Evolutionary conservation across 2,329 filamentous ascomycete species (phyloP), one percentile per base, ranked within the genome.

Genomic region (Penicillium olsonii): DNA sequence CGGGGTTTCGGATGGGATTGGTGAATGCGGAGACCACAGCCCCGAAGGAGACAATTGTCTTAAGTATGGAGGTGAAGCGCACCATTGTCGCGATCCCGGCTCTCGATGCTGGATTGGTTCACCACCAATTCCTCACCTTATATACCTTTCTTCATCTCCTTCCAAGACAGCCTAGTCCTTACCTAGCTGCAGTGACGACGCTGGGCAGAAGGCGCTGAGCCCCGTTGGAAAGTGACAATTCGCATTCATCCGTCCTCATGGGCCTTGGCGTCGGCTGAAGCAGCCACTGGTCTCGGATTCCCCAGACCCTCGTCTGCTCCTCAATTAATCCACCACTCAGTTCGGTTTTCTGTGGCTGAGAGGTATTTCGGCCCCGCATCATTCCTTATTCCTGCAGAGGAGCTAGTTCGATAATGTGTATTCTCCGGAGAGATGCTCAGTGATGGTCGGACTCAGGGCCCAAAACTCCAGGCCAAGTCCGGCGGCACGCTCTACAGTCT

Each of bases 1-100:
- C 73, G 0, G 71, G 72, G 15, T 69, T 68, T 29, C 76, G 75
- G 42, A 83, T 71, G 0, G 80, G 79, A 51, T 83, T 83, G 27
- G 76, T 77, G 55, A 75, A 83, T 15, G 73, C 47, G 29, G 29
- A 31, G 29, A 4, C 29, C 12, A 31, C 6, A 4, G 29, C 29
- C 29, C 29, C 29, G 29, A 31, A 31, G 14, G 29, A 31, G 12
- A 31, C 29, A 7, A 31, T 31, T 6, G 29, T n/a, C 29, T 31
- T 31, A 5, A 31, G 12, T 31, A 31, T 2, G 5, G 29, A 31
- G 12, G 29, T 31, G 12, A 31, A n/a, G 29, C 29, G 29, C 12
- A 31, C 29, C 29, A 31, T 31, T 31, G 27, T 29, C 8, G 27
- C 12, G 12, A 11, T 29, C 27, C 12, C 29, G 29, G 12, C n/a